Evolutionary conservation across 768 basidiomycete genomes (phyloP).

Genomic region (Leccinum obscurum): DNA sequence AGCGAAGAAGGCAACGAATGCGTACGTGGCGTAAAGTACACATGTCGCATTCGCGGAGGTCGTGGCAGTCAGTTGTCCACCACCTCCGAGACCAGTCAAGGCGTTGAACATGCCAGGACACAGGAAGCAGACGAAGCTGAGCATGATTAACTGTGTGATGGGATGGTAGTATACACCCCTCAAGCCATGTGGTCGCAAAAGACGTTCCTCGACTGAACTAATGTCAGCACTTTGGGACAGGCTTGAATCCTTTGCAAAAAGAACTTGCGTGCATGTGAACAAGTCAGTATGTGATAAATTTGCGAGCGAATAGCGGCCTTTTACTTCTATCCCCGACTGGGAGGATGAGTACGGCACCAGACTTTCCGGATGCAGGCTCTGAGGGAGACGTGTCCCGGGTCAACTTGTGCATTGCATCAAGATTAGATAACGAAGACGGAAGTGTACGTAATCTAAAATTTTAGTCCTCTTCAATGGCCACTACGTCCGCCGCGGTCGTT

Average conservation of each 20-base stretch:
- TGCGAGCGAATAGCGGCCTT: not conserved
- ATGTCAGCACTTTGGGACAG: not conserved
- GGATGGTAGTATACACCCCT: constrained; percentile 59
- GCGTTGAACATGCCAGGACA: constrained; percentile 71
- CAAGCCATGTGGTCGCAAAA: constrained; percentile 48
- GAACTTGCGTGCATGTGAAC: not conserved
- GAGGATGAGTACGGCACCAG: not conserved
- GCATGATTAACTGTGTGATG: constrained; percentile 56
- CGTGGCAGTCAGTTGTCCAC: constrained; percentile 65
- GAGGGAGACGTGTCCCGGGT: not conserved
- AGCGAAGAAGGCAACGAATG: constrained; percentile 59
- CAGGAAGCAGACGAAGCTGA: constrained; percentile 66
- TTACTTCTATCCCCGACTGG: constrained; percentile 6
- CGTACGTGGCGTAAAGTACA: constrained; percentile 62
- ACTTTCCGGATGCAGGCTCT: not conserved
- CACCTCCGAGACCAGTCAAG: constrained; percentile 74
- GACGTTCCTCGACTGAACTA: constrained; percentile 25
- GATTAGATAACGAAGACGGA: too few species aligned
- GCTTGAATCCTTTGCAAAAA: constrained; percentile 5
- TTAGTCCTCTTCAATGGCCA: too few species aligned
- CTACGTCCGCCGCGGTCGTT: too few species aligned
- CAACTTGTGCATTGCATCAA: too few species aligned
- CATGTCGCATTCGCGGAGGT: constrained; percentile 72
- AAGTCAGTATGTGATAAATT: not conserved
- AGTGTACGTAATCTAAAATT: too few species aligned